Conservation (phyloP, 495 filamentous ascomycete species). For the Penicillium egyptiacum region DNA sequence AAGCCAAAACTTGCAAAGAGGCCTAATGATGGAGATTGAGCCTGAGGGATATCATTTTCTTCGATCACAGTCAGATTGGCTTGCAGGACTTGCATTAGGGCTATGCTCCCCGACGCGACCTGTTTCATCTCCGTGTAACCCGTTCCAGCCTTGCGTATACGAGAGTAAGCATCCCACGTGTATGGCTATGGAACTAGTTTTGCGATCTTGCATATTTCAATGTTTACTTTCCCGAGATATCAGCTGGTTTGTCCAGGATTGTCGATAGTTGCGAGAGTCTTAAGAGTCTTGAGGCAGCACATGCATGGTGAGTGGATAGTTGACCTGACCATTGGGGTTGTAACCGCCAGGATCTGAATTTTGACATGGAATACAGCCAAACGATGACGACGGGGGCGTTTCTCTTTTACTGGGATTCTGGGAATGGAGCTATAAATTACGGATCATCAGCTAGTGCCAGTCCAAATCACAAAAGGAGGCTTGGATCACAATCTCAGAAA, state of each 20-base stretch:
- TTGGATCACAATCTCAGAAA: not conserved
- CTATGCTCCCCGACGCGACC: slow-evolving; percentile 3
- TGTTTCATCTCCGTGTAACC: not conserved
- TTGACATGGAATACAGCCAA: not conserved
- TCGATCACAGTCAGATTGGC: slow-evolving; percentile 7
- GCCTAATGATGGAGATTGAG: not conserved
- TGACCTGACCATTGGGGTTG: not conserved
- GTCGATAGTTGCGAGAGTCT: not conserved
- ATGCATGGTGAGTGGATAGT: not conserved
- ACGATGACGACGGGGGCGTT: not conserved
- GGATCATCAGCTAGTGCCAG: slow-evolving; percentile 6
- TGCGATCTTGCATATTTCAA: not conserved
- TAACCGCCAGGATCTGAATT: not conserved
- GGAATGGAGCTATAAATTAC: not conserved
- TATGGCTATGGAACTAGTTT: not conserved
- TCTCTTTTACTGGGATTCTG: not conserved
- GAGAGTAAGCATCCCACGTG: not conserved
- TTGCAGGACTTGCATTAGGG: slow-evolving; percentile 1
- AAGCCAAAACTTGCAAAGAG: not conserved
- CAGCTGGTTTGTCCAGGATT: slow-evolving; percentile 1
- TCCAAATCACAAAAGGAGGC: slow-evolving; percentile 4
- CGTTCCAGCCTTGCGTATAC: not conserved
- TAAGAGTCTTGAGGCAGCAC: not conserved
- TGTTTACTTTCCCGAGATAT: not conserved
- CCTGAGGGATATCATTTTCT: not conserved